phyloP scores from a whole-genome alignment of 78 protist species.

The Planoprotostelium fungivorum region DNA sequence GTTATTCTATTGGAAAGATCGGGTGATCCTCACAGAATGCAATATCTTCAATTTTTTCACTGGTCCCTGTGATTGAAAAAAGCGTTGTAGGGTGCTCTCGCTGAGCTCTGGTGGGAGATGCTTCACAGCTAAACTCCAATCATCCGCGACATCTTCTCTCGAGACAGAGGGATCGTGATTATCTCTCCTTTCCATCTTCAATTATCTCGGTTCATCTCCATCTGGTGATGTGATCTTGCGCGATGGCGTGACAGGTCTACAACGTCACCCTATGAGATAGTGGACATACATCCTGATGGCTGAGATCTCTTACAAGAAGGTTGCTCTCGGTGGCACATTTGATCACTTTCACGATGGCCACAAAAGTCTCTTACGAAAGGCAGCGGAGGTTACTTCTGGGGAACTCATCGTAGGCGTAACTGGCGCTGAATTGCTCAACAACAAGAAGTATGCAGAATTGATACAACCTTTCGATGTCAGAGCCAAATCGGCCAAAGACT shows the following conservation, averaged over 20 bases:
- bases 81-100: background rate
- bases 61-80: background rate
- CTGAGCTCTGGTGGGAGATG: background rate
- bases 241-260: background rate
- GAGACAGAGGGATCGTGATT: too few relatives aligned
- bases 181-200: background rate
- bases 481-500: background rate
- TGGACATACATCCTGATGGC: too few relatives aligned
- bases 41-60: background rate
- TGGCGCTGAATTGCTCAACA: constrained; percentile 4
- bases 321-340: constrained; percentile 60
- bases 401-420: constrained; percentile 24
- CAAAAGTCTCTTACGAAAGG: constrained; percentile 17
- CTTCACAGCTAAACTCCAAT: background rate
- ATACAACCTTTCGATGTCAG: background rate
- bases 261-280: background rate
- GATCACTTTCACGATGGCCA: constrained; percentile 63
- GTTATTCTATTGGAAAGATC: too few relatives aligned
- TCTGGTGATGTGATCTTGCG: background rate
- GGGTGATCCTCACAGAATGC: background rate
- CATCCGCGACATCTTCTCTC: background rate
- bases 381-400: background rate
- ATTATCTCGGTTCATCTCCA: background rate
- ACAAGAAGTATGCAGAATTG: background rate
- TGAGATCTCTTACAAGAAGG: constrained; percentile 4